A percentile compares a stretch with the other conserved stretches of the same genome.
Evolutionary conservation across 768 basidiomycete species (phyloP).

Genomic region (Rhodotorula babjevae): DNA sequence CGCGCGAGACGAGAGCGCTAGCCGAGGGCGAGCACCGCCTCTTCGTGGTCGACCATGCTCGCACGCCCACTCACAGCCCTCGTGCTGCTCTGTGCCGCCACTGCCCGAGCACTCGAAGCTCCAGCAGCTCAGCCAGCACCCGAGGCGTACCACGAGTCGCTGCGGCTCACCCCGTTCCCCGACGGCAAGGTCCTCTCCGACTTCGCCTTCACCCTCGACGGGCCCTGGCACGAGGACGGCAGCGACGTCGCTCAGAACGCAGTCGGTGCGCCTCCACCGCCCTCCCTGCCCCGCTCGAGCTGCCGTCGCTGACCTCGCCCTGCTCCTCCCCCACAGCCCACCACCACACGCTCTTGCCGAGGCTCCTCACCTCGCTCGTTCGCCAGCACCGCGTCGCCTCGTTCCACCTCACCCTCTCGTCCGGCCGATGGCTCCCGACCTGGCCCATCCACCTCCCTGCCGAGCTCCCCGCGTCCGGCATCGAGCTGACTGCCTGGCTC

Average conservation of each 20-base stretch:
- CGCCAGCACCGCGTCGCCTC: slow-evolving; percentile 80
- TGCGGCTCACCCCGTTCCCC: slow-evolving; percentile 59
- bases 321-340: slow-evolving; percentile 7
- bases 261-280: slow-evolving; percentile 1
- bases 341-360: slow-evolving; percentile 80
- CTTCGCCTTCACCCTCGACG: slow-evolving; percentile 69
- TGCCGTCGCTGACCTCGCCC: too few species aligned
- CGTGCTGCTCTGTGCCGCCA: not conserved
- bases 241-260: slow-evolving; percentile 51
- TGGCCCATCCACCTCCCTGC: slow-evolving; percentile 24
- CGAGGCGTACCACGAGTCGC: slow-evolving; percentile 54
- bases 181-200: slow-evolving; percentile 77
- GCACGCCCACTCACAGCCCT: not conserved
- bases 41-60: not conserved
- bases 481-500: slow-evolving; percentile 89
- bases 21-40: too few species aligned
- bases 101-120: too few species aligned
- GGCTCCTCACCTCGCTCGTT: slow-evolving; percentile 78
- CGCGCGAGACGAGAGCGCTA: too few species aligned
- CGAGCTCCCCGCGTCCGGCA: slow-evolving; percentile 16
- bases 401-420: slow-evolving; percentile 80
- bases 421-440: slow-evolving; percentile 72
- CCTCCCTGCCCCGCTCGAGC: too few species aligned
- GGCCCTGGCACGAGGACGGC: slow-evolving; percentile 31
- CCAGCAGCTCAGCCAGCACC: not conserved